Base-by-base conservation (phyloP, 495 filamentous ascomycete species). In the Pseudomonodictys pantanalensis region DNA sequence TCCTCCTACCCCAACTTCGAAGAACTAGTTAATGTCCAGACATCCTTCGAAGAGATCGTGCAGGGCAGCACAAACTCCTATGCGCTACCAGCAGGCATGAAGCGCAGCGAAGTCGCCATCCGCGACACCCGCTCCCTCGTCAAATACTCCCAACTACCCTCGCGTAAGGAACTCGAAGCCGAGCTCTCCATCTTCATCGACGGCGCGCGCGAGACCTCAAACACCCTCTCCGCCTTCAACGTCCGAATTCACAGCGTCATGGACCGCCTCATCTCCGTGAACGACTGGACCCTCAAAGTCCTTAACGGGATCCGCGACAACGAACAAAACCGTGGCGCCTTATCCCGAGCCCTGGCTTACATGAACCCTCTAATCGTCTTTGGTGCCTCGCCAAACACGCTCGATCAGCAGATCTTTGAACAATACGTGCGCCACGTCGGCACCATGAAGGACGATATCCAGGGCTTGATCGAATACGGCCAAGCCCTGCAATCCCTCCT, bases 61-160 rank as follows among this genome's bases (percentile, higher is more conserved):
- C 79, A 87, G 55, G 80, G 81, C 45, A 78, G 78, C 15, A 76
- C 79, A 2, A 73, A 79, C 18, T 76, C 81, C n/a, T 79, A 79
- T 1, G 79, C 78, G 5, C 72, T 89, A 15, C 86, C 86, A 1
- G 69, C 84, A 56, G 81, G 85, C 60, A 87, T 90, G 80, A 88
- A 87, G 71, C 75, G 82, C 25, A 82, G 85, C 17, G 87, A 91
- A 65, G 76, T 83, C 18, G 82, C 84, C 3, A 84, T 92, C 23
- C 85, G 89, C 57, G 87, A 90, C 56, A 75, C 91, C 23, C 81
- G 85, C 11, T 86, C 87, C 49, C 69, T 86, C 42, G 84, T 90
- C 33, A 80, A 81, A 38, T 77, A 72, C 58, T 78, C 75, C 60
- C 60, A 65, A 12, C 68, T 80, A 1, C 76, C 75, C 10, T 77